Base-by-base conservation (phyloP, 345 rosid species). In the Aquilaria malaccensis region DNA sequence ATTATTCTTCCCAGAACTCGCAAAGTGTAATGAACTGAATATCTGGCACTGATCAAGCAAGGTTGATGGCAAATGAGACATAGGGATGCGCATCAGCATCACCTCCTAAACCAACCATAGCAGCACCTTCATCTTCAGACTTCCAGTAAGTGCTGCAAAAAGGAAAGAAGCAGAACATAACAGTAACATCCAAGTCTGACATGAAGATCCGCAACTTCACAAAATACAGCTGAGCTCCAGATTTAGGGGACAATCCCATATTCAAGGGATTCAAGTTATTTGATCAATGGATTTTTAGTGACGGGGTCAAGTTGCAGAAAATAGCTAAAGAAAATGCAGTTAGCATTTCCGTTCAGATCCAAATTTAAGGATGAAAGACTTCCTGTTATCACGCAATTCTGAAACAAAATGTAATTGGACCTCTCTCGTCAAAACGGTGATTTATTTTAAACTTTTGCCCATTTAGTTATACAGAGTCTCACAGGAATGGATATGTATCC, bases 1-100 rank as follows among this genome's bases (percentile, higher is more conserved):
- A 58, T 81, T 74, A 68, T 68, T 67, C 69, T 48, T 41, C 33
- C 72, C 6, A 60, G 53, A 74, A 52, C 46, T 60, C 55, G 45
- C 54, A n/a, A 32, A 12, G 55, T 33, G 46, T 54, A 45, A 49
- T 50, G 32, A 62, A 60, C 66, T 11, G 3, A 46, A 60, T 10
- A 45, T 66, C 11, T 29, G 5, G 41, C 55, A 41, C 63, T 52
- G 30, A 68, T 89, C 77, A 93, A 33, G 72, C 79, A 69, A 94
- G 78, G 79, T 86, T 94, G 84, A 95, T 88, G 3, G 99, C 88
- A 91, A 91, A 86, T 64, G 93, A 91, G 63, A 91, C 96, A 11
- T 95, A 95, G 0, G 97, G 93, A 72, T 94, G 70, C 12, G 85
- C 37, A 59, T 88, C 99, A 0, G 79, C 73, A 15, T 95, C 99